Percentiles rank a stretch among this genome's conserved stretches.
phyloP scores from a whole-genome alignment of 106 monocot species.

The Dioscorea zingiberensis region DNA sequence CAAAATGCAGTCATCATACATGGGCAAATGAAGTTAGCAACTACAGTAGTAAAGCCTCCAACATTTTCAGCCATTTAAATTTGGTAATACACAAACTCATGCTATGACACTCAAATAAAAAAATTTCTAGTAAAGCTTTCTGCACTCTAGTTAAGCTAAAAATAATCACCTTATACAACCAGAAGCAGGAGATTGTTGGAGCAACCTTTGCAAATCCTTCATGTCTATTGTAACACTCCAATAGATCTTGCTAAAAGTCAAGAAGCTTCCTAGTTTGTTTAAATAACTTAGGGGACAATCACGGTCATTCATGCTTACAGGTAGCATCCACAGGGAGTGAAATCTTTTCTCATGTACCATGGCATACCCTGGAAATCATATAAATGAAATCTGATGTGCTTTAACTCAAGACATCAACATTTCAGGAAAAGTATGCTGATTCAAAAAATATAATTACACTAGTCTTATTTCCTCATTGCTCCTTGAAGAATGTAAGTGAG shows the following conservation, averaged over 20 bases:
- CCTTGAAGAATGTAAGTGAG: not conserved
- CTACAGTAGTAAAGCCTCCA: no score
- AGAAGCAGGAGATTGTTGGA: constrained; percentile 30
- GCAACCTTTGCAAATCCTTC: constrained; percentile 42
- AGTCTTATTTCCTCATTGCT: not conserved
- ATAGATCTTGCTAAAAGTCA: constrained; percentile 46
- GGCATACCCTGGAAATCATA: constrained; percentile 67
- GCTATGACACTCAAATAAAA: not conserved
- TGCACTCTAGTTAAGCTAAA: not conserved
- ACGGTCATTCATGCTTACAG: constrained; percentile 76
- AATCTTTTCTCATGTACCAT: constrained; percentile 83
- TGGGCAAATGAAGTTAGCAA: no score
- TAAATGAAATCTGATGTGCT: not conserved
- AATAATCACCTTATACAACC: constrained; percentile 71
- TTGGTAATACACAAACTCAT: no score
- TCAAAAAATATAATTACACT: not conserved
- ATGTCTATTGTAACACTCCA: constrained; percentile 42
- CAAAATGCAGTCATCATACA: no score
- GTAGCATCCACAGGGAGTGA: constrained; percentile 83
- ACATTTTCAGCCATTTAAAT: no score
- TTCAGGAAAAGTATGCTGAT: not conserved
- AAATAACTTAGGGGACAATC: constrained; percentile 50
- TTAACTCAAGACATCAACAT: not conserved
- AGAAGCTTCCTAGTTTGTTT: constrained; percentile 37
- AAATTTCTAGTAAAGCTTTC: not conserved